phyloP scores from a whole-genome alignment of 73 alveolate species.

The Paramecium sonneborni region DNA sequence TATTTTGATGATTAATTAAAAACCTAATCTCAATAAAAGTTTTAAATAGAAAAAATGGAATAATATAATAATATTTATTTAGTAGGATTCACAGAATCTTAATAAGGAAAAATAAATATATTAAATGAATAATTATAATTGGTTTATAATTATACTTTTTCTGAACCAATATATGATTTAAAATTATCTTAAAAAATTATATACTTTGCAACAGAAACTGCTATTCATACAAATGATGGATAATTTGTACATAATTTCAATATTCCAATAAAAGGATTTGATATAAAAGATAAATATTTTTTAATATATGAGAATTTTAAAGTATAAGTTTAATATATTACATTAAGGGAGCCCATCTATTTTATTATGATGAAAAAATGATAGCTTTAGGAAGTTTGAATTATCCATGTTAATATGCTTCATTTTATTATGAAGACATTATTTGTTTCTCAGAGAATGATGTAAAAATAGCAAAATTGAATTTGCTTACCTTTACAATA shows the following conservation, averaged over 20 bases:
- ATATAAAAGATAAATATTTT: neutral
- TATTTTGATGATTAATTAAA: constrained; percentile 17
- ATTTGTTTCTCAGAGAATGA: neutral
- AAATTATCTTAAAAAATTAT: neutral
- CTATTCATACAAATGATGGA: neutral
- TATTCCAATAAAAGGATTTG: neutral
- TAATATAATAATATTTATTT: neutral
- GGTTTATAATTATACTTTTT: neutral
- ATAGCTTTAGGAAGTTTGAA: neutral
- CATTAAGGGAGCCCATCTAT: constrained; percentile 1
- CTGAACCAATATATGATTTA: neutral
- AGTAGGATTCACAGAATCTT: neutral
- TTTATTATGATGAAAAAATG: neutral
- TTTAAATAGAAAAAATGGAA: neutral
- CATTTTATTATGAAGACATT: neutral
- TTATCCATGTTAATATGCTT: neutral
- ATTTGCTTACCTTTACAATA: neutral
- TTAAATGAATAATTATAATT: neutral
- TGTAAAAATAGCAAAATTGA: neutral
- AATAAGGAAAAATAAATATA: neutral
- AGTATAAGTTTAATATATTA: neutral
- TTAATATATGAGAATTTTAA: neutral
- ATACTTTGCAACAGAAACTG: neutral
- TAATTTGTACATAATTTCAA: neutral
- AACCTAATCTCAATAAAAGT: neutral